phyloP scores from a whole-genome alignment of 805 yeast genomes.

The Candida coleopterorum region DNA sequence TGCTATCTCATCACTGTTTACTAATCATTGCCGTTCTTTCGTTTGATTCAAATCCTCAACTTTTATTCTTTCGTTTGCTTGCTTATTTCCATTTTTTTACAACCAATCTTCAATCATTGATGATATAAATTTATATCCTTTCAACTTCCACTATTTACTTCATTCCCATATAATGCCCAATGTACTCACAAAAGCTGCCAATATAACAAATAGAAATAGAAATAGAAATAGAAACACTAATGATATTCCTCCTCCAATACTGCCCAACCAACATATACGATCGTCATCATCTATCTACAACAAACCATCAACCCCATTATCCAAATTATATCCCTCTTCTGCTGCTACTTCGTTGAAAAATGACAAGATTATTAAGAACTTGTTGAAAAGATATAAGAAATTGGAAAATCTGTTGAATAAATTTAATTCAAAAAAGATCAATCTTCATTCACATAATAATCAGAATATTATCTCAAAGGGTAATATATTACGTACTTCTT shows the following conservation, averaged over 20 bases:
- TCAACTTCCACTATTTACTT: no score
- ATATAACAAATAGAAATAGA: conserved; percentile 12
- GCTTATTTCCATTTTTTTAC: no score
- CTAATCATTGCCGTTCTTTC: no score
- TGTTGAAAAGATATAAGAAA: conserved; percentile 29
- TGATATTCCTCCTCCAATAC: conserved; percentile 5
- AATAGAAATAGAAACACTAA: neutral
- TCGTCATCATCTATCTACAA: neutral
- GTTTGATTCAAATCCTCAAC: no score
- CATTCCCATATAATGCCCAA: conserved; percentile 12
- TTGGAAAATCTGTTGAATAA: conserved; percentile 42
- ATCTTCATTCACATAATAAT: conserved; percentile 25
- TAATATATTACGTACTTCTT: conserved; percentile 43
- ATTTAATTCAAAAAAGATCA: conserved; percentile 32
- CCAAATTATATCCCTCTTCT: conserved; percentile 1
- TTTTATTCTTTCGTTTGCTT: no score
- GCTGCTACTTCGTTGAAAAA: conserved; percentile 5
- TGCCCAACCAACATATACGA: conserved; percentile 1
- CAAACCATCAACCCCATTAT: neutral
- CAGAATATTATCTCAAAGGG: conserved; percentile 9
- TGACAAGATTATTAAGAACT: conserved; percentile 16
- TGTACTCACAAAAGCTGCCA: conserved; percentile 15
- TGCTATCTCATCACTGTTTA: no score
- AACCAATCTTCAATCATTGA: no score
- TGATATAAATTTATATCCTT: no score